Evolutionary conservation across 352 stramenopile genomes (phyloP), one percentile per base, ranked within the genome.

Genomic region (Pythium aristosporum): DNA sequence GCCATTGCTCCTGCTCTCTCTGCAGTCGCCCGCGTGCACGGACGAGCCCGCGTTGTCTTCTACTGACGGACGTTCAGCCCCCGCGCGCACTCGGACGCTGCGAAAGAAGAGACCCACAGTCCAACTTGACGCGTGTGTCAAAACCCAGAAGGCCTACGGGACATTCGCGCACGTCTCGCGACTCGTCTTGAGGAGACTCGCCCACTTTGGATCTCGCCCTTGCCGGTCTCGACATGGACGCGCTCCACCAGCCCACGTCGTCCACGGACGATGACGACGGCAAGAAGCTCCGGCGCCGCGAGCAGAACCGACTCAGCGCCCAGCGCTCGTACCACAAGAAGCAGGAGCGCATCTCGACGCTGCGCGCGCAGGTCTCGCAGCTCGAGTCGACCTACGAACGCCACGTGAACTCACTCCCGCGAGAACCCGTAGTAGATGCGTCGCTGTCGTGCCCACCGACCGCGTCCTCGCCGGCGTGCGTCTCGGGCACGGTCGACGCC

Each of bases 261-360:
- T 7, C 11, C 3, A 25, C 37, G 39, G 53, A 44, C 53, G 53
- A 50, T 20, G 54, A 59, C 5, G 62, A 64, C 41, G 62, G 65
- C 56, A 70, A 70, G 63, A 65, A 64, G 56, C 63, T 65, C 18
- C 67, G 71, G n/a, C 71, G 71, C 20, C 71, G 71, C 59, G 71
- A 77, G 42, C 71, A 77, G 60, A 77, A 77, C 63, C 62, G 71
- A 12, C 67, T 77, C 39, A 77, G 71, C 42, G 71, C 71, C 1
- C 71, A 77, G 61, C 71, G 68, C 41, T 74, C 71, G 20, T 77
- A 77, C 59, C 71, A 77, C 67, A 72, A 72, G 55, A 77, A 77
- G 41, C 57, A 76, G 63, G 68, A 72, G 30, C 52, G 60, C 25
- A 60, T 77, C 15, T 42, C 71, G 32, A 37, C 60, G 50, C 63